Conservation (phyloP, 805 yeast species). For the Candida berthetii region DNA sequence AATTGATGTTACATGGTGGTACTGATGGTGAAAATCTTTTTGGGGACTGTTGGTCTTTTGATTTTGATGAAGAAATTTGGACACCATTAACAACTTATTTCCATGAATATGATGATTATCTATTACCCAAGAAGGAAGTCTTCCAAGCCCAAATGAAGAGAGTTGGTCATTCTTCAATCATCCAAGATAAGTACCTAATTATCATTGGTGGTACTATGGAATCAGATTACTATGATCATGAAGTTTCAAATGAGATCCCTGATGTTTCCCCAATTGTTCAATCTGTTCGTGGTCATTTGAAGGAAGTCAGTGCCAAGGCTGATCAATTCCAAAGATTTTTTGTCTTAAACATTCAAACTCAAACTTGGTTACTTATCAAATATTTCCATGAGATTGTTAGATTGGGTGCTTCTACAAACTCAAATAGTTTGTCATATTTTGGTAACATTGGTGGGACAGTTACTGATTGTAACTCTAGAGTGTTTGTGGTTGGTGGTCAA, state of each 20-base stretch:
- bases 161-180: constrained; percentile 9
- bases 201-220: constrained; percentile 13
- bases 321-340: constrained; percentile 6
- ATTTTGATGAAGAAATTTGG: constrained; percentile 39
- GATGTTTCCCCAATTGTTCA: constrained; percentile 10
- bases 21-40: constrained; percentile 26
- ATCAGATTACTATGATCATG: constrained; percentile 1
- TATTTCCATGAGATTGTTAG: constrained; percentile 8
- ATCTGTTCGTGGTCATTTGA: not conserved
- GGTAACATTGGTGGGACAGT: constrained; percentile 7
- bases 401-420: not conserved
- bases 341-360: constrained; percentile 8
- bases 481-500: constrained; percentile 11
- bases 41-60: constrained; percentile 48
- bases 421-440: constrained; percentile 1
- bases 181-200: constrained; percentile 14
- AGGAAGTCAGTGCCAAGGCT: not conserved
- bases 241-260: not conserved
- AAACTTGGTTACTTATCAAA: constrained; percentile 10
- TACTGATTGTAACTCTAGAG: constrained; percentile 7
- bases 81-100: constrained; percentile 17
- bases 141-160: constrained; percentile 8
- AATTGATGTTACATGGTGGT: constrained; percentile 32
- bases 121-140: constrained; percentile 4
- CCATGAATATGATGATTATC: constrained; percentile 12